These are phyloP conservation scores for Spathaspora arborariae DNA, from an alignment of 805 yeast species.

Conservation along the genomic window DNA sequence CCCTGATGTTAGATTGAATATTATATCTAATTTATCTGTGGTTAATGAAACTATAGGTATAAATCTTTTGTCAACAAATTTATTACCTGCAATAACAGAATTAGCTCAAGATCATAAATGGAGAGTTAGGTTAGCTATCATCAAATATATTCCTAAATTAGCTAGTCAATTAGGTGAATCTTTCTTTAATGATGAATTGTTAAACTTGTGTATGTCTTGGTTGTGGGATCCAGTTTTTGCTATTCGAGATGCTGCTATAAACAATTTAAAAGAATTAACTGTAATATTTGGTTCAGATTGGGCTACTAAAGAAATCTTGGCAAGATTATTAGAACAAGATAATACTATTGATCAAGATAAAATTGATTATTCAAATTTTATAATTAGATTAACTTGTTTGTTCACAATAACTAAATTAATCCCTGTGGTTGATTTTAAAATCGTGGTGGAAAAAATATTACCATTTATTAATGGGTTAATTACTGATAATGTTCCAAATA, in stretches of 20 bases:
- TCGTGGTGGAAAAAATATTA: slow-evolving; percentile 60
- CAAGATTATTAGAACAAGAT: slow-evolving; percentile 51
- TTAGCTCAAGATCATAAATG: slow-evolving; percentile 95
- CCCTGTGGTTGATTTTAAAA: slow-evolving; percentile 58
- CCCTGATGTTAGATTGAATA: slow-evolving; percentile 93
- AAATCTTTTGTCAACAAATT: slow-evolving; percentile 75
- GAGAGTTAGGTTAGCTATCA: slow-evolving; percentile 96
- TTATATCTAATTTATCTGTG: slow-evolving; percentile 84
- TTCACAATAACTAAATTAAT: slow-evolving; percentile 82
- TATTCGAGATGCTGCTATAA: slow-evolving; percentile 93
- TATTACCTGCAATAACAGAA: slow-evolving; percentile 93
- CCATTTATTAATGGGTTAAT: slow-evolving; percentile 76
- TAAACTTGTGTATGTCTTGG: slow-evolving; percentile 94
- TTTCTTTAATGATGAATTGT: slow-evolving; percentile 88
- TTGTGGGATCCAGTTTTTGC: slow-evolving; percentile 97
- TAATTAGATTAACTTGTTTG: slow-evolving; percentile 86
- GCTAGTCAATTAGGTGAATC: slow-evolving; percentile 93
- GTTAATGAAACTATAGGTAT: slow-evolving; percentile 96
- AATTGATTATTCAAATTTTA: slow-evolving; percentile 65
- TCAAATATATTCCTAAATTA: slow-evolving; percentile 90
- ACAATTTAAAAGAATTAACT: slow-evolving; percentile 74
- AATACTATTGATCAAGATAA: slow-evolving; percentile 26
- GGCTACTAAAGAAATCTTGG: slow-evolving; percentile 83
- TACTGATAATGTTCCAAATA: slow-evolving; percentile 87
- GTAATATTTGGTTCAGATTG: slow-evolving; percentile 88